These are phyloP conservation scores for Trifolium fragiferum DNA, from an alignment of 306 rosid species.

Conservation along the genomic window DNA sequence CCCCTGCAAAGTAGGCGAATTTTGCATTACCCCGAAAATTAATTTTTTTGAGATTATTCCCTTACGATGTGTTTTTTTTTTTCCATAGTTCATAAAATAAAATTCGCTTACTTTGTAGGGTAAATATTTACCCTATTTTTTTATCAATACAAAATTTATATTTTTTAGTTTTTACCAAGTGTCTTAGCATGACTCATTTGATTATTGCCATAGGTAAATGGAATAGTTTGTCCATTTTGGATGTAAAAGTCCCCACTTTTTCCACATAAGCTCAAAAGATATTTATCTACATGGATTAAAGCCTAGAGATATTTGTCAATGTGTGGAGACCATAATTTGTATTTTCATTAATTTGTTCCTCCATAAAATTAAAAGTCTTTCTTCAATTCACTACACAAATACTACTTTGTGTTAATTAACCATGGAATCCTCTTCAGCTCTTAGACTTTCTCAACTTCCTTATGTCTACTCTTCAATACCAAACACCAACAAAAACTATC, in stretches of 20 bases:
- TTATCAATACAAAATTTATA: no score
- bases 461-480: constrained; percentile 58
- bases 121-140: no score
- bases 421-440: constrained; percentile 69
- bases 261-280: constrained; percentile 44
- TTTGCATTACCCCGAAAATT: no score
- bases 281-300: constrained; percentile 42
- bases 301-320: constrained; percentile 49
- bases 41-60: no score
- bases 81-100: no score
- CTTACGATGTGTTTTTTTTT: no score
- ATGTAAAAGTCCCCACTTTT: constrained; percentile 9
- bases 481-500: constrained; percentile 41
- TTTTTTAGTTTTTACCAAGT: no score
- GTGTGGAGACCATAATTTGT: constrained; percentile 18
- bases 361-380: constrained; percentile 18
- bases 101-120: no score
- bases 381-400: constrained; percentile 23
- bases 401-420: constrained; percentile 10
- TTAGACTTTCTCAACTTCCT: constrained; percentile 59
- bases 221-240: constrained; percentile 44
- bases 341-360: background rate
- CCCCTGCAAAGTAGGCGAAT: no score
- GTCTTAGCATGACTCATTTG: no score
- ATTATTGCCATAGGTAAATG: background rate